Evolutionary conservation across 768 basidiomycete species (phyloP).

Genomic region (Leccinum arenicola): DNA sequence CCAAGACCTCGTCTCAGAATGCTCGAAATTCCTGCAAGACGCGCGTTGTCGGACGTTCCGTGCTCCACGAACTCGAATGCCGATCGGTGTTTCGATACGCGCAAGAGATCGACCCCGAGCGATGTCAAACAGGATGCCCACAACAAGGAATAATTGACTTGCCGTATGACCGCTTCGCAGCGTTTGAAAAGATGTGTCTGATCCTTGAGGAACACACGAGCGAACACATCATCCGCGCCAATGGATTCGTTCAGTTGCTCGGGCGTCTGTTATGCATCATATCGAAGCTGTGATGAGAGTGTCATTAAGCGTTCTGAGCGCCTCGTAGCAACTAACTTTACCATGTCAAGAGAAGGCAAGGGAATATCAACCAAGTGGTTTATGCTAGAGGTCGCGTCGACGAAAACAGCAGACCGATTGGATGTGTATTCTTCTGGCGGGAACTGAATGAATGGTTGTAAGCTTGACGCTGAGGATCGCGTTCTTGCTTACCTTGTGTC

Average conservation of each 20-base stretch:
- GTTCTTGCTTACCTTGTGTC: conserved; percentile 47
- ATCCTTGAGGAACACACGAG: conserved; percentile 72
- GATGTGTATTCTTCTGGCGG: conserved; percentile 53
- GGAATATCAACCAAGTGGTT: conserved; percentile 81
- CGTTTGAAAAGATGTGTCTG: conserved; percentile 58
- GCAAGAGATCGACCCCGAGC: conserved; percentile 47
- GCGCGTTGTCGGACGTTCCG: conserved; percentile 56
- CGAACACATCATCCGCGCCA: conserved; percentile 59
- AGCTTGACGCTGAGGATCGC: background rate
- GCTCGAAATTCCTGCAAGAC: conserved; percentile 50
- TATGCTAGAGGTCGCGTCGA: conserved; percentile 72
- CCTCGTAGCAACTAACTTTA: conserved; percentile 33
- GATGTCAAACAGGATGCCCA: conserved; percentile 1
- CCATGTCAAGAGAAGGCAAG: conserved; percentile 74
- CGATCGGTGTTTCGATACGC: conserved; percentile 40
- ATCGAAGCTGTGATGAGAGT: conserved; percentile 50
- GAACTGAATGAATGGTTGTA: conserved; percentile 43
- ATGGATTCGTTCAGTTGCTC: conserved; percentile 52
- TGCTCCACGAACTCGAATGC: conserved; percentile 44
- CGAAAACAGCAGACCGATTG: conserved; percentile 59
- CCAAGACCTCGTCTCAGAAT: conserved; percentile 67
- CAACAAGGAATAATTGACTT: conserved; percentile 18
- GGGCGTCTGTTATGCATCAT: conserved; percentile 75
- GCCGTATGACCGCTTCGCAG: conserved; percentile 76
- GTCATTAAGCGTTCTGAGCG: background rate